Evolutionary conservation across 306 rosid genomes (phyloP), one percentile per base, ranked within the genome.

Genomic region (Inga oerstediana): DNA sequence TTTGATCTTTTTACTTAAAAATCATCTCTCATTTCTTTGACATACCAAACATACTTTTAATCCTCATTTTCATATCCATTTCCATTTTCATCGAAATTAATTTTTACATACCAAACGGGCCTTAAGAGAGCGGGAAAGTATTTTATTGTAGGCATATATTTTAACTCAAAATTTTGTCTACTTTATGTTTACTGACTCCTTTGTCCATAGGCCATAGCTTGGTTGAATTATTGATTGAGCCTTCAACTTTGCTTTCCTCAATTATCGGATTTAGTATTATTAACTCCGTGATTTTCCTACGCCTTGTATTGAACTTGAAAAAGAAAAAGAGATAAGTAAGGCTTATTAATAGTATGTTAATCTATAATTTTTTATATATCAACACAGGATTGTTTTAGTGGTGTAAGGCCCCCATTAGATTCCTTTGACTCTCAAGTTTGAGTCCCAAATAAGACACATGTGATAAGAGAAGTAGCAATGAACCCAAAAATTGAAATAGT

Each of bases 371-470:
- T 51, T 51, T 16, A 14, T 51, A 51, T 39, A 6, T 7, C 8
- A 39, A 39, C 8, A 6, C 8, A 6, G 1, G 7, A 39, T 39
- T 6, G 8, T 39, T 39, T 1, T 39, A 39, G 1, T 39, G 0
- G 7, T 39, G 7, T 6, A 37, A 35, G 3, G 8, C 0, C 6
- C 6, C 8, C 0, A 1, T 6, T 39, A 39, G 43, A 39, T 39
- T 0, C 0, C 0, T 5, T 39, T 5, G 0, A 1, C 8, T 39
- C 6, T 39, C 2, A 1, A 39, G 1, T 39, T 6, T 6, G 8
- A 6, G 8, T 39, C 8, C 0, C 1, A 6, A 39, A 39, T 37
- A 0, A 39, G 43, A 39, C 1, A 6, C 1, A 5, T 39, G 1
- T 39, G 8, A 39, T 39, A 0, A 1, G 1, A 39, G 8, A 1